These are phyloP conservation scores for Auricularia auricula-judae DNA, from an alignment of 768 basidiomycete species.

Conservation along the genomic window DNA sequence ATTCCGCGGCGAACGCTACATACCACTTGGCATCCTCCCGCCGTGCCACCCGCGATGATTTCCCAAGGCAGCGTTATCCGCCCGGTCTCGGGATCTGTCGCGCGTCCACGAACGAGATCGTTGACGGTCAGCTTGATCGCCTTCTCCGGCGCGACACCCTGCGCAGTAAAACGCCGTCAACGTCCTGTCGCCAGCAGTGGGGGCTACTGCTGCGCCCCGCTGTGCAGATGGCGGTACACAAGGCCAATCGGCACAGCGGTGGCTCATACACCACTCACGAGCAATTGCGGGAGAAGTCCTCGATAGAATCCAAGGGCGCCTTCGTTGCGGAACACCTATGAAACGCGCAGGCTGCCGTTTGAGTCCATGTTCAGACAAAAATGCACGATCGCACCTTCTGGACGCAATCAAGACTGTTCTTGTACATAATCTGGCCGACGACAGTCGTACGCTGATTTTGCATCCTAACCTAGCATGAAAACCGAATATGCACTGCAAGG, in stretches of 20 bases:
- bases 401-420: slow-evolving; percentile 92
- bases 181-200: no score
- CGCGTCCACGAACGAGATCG: slow-evolving; percentile 72
- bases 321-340: slow-evolving; percentile 76
- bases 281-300: slow-evolving; percentile 86
- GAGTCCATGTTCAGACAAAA: background rate
- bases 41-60: slow-evolving; percentile 79
- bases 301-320: slow-evolving; percentile 94
- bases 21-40: slow-evolving; percentile 97
- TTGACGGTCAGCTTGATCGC: slow-evolving; percentile 98
- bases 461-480: slow-evolving; percentile 42
- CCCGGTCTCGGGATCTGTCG: slow-evolving; percentile 92
- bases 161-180: background rate
- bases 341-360: background rate
- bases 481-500: background rate
- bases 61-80: slow-evolving; percentile 90
- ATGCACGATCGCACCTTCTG: slow-evolving; percentile 33
- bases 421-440: slow-evolving; percentile 93
- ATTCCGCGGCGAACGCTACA: slow-evolving; percentile 21
- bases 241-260: background rate
- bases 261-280: slow-evolving; percentile 37
- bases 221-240: background rate
- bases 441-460: slow-evolving; percentile 97
- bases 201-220: no score
- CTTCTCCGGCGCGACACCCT: slow-evolving; percentile 96